Evolutionary conservation across 2,329 filamentous ascomycete genomes (phyloP).

Genomic region (Alternaria metachromatica): DNA sequence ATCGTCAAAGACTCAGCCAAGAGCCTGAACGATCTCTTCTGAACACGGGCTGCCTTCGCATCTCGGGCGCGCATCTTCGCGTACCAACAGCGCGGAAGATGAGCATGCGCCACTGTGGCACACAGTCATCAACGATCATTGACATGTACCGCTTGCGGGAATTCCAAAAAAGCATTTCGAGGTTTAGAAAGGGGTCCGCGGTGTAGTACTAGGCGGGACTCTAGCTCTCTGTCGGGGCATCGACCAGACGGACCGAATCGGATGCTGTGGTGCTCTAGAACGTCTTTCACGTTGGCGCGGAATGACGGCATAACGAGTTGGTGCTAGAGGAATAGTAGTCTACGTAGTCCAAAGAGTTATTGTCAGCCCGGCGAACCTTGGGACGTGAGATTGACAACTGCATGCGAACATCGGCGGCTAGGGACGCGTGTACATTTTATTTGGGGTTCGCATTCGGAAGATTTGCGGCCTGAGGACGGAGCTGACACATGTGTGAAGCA

Average conservation of each 20-base stretch:
- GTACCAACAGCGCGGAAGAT: slow-evolving; percentile 14
- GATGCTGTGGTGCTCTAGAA: slow-evolving; percentile 3
- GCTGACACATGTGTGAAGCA: slow-evolving; percentile 39
- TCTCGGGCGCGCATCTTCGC: neutral
- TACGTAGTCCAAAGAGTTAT: slow-evolving; percentile 4
- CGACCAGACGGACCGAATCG: slow-evolving; percentile 11
- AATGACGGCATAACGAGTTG: neutral
- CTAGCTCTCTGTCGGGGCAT: slow-evolving; percentile 12
- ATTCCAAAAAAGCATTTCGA: slow-evolving; percentile 14
- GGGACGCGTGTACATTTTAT: slow-evolving; percentile 14
- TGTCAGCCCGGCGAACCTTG: neutral
- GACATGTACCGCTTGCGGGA: slow-evolving; percentile 27
- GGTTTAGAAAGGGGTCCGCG: slow-evolving; percentile 12
- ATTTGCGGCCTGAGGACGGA: slow-evolving; percentile 15
- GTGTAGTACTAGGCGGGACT: slow-evolving; percentile 19
- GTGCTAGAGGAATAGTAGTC: neutral
- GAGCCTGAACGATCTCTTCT: slow-evolving; percentile 84
- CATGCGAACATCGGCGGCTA: slow-evolving; percentile 10
- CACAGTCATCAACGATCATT: slow-evolving; percentile 38
- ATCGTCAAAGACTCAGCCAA: slow-evolving; percentile 96
- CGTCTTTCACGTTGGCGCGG: neutral
- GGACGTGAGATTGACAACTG: neutral
- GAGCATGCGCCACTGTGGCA: slow-evolving; percentile 47
- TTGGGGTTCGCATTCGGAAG: slow-evolving; percentile 17
- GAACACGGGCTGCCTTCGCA: slow-evolving; percentile 1